These are phyloP conservation scores for Saturnispora zaruensis DNA, from an alignment of 805 yeast genomes.

Conservation along the genomic window DNA sequence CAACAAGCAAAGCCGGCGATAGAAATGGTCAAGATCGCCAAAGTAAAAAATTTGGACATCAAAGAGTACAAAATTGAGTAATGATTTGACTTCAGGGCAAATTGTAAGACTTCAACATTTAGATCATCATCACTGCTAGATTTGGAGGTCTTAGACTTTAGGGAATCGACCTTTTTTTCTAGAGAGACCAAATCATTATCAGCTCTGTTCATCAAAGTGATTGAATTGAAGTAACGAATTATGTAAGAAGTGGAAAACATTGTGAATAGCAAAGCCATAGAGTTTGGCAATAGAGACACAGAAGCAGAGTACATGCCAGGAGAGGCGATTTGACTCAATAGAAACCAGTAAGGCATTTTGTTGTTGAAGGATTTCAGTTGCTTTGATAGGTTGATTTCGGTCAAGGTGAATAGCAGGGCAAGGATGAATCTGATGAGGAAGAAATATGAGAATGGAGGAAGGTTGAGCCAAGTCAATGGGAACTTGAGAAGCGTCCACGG, in stretches of 20 bases:
- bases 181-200: conserved; percentile 15
- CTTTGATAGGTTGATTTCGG: conserved; percentile 47
- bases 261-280: conserved; percentile 56
- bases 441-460: conserved; percentile 31
- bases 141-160: conserved; percentile 12
- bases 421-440: conserved; percentile 43
- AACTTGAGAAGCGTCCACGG: conserved; percentile 32
- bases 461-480: conserved; percentile 17
- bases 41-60: conserved; percentile 20
- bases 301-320: conserved; percentile 90
- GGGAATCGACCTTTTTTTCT: conserved; percentile 8
- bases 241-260: conserved; percentile 37
- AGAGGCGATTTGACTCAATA: conserved; percentile 50
- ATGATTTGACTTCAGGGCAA: conserved; percentile 10
- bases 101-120: conserved; percentile 11
- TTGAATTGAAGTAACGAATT: conserved; percentile 28
- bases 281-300: conserved; percentile 75
- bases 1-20: conserved; percentile 82
- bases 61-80: conserved; percentile 13
- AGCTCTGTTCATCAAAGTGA: conserved; percentile 15
- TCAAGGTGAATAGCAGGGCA: conserved; percentile 32
- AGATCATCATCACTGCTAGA: conserved; percentile 6
- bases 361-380: conserved; percentile 32
- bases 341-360: conserved; percentile 48
- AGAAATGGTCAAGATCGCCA: conserved; percentile 36